Percentiles rank a stretch among this genome's conserved stretches.
These are phyloP conservation scores for Didymella lethalis DNA, from an alignment of 2,329 filamentous ascomycete species.

Conservation along the genomic window DNA sequence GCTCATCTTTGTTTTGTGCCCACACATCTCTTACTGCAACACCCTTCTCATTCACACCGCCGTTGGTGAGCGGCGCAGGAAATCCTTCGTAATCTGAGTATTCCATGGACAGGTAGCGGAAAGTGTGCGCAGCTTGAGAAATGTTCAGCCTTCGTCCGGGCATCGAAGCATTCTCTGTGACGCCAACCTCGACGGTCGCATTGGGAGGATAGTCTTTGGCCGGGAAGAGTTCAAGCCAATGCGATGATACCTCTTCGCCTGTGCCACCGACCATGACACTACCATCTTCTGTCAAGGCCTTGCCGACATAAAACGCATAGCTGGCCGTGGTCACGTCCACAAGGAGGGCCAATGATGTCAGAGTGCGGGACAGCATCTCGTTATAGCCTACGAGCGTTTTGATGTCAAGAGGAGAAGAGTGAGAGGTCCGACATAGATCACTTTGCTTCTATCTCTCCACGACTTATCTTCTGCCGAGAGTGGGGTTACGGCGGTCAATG, in stretches of 20 bases:
- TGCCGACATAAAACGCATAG: constrained; percentile 60
- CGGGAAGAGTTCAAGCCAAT: constrained; percentile 58
- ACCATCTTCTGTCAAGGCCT: constrained; percentile 54
- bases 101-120: constrained; percentile 50
- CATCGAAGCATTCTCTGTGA: constrained; percentile 51
- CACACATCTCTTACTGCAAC: constrained; percentile 55
- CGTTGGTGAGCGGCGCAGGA: constrained; percentile 55
- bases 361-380: constrained; percentile 18
- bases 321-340: constrained; percentile 45
- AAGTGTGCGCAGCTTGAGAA: constrained; percentile 45
- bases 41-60: constrained; percentile 55
- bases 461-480: constrained; percentile 16
- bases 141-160: constrained; percentile 48
- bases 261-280: constrained; percentile 57
- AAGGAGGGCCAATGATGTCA: constrained; percentile 21
- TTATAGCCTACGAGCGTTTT: too few species aligned
- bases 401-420: not conserved
- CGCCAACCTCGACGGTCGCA: constrained; percentile 55
- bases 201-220: constrained; percentile 53
- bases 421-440: not conserved
- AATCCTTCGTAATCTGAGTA: constrained; percentile 55
- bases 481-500: constrained; percentile 13
- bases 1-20: constrained; percentile 52
- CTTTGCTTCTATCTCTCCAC: not conserved
- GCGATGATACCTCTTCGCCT: constrained; percentile 58